Percentiles rank a stretch among this genome's conserved stretches.
These are phyloP conservation scores for Zasmidium angulare DNA, from an alignment of 2,329 filamentous ascomycete species.

Conservation along the genomic window DNA sequence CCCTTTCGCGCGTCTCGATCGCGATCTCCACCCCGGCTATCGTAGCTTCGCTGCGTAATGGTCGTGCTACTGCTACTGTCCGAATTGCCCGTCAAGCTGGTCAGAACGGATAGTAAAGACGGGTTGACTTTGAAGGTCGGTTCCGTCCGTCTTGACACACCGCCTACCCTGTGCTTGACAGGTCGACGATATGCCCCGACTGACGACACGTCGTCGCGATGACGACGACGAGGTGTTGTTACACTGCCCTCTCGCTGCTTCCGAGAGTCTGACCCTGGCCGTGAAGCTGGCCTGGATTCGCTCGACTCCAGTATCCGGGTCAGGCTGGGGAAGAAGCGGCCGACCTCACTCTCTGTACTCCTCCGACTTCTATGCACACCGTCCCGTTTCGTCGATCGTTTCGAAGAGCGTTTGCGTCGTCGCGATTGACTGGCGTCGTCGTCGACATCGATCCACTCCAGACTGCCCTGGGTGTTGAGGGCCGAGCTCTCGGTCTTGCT, in stretches of 20 bases:
- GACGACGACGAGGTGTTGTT: slow-evolving; percentile 12
- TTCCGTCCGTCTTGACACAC: slow-evolving; percentile 35
- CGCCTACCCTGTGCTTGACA: slow-evolving; percentile 34
- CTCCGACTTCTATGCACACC: slow-evolving; percentile 11
- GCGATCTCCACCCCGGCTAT: slow-evolving; percentile 27
- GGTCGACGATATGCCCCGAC: slow-evolving; percentile 26
- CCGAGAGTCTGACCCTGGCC: slow-evolving; percentile 18
- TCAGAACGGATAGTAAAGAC: slow-evolving; percentile 44
- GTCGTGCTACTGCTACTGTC: slow-evolving; percentile 48
- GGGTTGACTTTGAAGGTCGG: slow-evolving; percentile 36
- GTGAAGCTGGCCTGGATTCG: slow-evolving; percentile 24
- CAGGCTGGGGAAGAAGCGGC: slow-evolving; percentile 41
- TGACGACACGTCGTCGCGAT: slow-evolving; percentile 20
- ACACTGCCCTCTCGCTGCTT: slow-evolving; percentile 16
- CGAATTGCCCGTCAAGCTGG: slow-evolving; percentile 42
- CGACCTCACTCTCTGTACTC: slow-evolving; percentile 23
- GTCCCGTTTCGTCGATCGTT: slow-evolving; percentile 7
- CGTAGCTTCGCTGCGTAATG: slow-evolving; percentile 45
- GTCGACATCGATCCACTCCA: slow-evolving; percentile 33
- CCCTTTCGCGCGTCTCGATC: slow-evolving; percentile 9
- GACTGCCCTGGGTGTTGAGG: slow-evolving; percentile 15
- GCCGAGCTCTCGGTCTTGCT: slow-evolving; percentile 21
- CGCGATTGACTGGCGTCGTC: slow-evolving; percentile 13
- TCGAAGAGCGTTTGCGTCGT: slow-evolving; percentile 13
- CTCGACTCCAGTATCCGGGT: slow-evolving; percentile 41